Conservation (phyloP, 1,139 yeast genomes). For the Yamadazyma diospyri region DNA sequence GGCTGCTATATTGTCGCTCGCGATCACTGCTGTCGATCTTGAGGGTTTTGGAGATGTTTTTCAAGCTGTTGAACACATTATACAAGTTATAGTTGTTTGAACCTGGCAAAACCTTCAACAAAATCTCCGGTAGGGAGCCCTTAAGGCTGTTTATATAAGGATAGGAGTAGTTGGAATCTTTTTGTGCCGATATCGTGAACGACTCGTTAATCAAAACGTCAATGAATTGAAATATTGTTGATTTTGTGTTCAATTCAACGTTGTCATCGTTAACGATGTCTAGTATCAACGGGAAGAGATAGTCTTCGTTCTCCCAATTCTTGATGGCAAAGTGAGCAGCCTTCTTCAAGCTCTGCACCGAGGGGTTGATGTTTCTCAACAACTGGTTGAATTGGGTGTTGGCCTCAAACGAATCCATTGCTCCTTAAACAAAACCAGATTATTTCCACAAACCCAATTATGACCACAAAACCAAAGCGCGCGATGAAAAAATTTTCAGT, state of each 20-base stretch:
- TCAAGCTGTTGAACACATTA: conserved; percentile 37
- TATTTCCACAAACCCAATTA: neutral
- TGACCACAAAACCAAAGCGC: neutral
- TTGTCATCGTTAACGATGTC: conserved; percentile 54
- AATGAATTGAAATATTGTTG: conserved; percentile 66
- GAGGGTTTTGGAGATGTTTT: conserved; percentile 35
- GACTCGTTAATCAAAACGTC: conserved; percentile 53
- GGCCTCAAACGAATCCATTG: conserved; percentile 79
- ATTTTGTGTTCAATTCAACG: conserved; percentile 55
- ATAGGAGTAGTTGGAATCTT: conserved; percentile 26
- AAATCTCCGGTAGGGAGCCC: conserved; percentile 41
- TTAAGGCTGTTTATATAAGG: conserved; percentile 49
- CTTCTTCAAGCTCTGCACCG: conserved; percentile 51
- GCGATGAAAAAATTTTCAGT: conserved; percentile 2
- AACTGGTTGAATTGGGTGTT: conserved; percentile 65
- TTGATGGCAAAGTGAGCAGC: conserved; percentile 60
- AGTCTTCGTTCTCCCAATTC: conserved; percentile 63
- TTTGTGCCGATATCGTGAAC: conserved; percentile 28
- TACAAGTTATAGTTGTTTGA: conserved; percentile 46
- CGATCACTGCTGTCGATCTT: conserved; percentile 28
- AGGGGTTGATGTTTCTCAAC: conserved; percentile 59
- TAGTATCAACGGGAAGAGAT: conserved; percentile 64
- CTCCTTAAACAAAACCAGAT: conserved; percentile 1
- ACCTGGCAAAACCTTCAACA: conserved; percentile 53
- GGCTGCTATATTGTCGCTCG: conserved; percentile 24